Base-by-base conservation (phyloP, 371 early-diverging fungal species). In the Aphelidium insulamus region DNA sequence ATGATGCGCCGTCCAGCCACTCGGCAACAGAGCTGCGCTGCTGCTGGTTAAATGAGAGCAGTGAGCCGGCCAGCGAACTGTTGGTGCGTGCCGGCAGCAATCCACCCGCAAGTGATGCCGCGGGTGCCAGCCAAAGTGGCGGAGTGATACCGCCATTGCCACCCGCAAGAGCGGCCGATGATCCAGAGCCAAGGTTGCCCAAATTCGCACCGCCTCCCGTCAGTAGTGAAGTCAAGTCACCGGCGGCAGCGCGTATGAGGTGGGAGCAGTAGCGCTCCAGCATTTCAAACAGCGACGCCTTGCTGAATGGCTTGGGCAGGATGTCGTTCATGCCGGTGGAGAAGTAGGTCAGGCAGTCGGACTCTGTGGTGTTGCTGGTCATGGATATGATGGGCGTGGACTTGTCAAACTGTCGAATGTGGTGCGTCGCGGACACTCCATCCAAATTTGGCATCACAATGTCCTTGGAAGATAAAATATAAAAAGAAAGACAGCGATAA, bases 321-420 rank as follows among this genome's bases (percentile, higher is more conserved):
- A 78, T 60, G 39, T 78, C 83, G 32, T 69, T 71, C 79, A 82
- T 82, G 4, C 80, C 80, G 35, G 62, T 68, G 4, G 64, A 63
- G 34, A 67, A 54, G 39, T 78, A 82, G 26, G 59, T 64, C 45
- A 64, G 50, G 31, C 69, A 62, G 33, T 79, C 79, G 34, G 43
- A 50, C 21, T 64, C 65, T 4, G 75, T 59, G 5, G 62, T 66
- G 37, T 69, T 69, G 5, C 66, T 62, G n/a, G 80, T 82, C 76
- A 82, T 72, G 6, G 70, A 65, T 26, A 82, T 70, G 27, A 82
- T 74, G 0, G 80, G 77, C 4, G 76, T 75, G 25, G 50, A 36
- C 17, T 57, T 47, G 43, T 77, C 77, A 41, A 71, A 71, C 45
- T 70, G 68, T 28, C 80, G 66, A 34, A 83, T 78, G 20, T 55